Conservation (phyloP, 495 filamentous ascomycete species). For the Penicillium arizonense region DNA sequence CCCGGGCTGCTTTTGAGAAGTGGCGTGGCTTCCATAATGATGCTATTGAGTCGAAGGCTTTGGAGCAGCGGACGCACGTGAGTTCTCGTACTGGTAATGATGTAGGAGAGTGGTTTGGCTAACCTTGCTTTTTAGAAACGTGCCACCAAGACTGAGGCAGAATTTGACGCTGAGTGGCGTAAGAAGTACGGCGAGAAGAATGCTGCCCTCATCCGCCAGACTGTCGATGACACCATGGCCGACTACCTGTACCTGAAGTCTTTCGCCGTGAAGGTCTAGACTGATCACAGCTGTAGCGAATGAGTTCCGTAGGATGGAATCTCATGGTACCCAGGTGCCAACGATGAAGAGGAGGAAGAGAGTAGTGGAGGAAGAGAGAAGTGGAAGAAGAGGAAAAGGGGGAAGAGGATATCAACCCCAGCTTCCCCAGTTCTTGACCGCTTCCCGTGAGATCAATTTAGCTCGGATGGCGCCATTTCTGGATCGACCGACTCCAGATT, state of each 20-base stretch:
- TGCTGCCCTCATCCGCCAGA: constrained; percentile 70
- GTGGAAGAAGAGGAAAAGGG: constrained; percentile 4
- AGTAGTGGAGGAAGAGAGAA: constrained; percentile 10
- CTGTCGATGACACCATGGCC: constrained; percentile 74
- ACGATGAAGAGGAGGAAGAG: background rate
- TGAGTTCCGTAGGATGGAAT: background rate
- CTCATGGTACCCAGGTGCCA: background rate
- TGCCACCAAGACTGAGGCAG: constrained; percentile 59
- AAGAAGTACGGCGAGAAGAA: constrained; percentile 79
- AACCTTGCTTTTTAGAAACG: constrained; percentile 44
- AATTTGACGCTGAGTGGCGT: constrained; percentile 75
- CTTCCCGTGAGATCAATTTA: constrained; percentile 26
- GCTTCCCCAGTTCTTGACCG: background rate
- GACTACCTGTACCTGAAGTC: constrained; percentile 91
- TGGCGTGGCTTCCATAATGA: constrained; percentile 97
- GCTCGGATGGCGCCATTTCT: constrained; percentile 34
- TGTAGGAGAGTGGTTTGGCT: background rate
- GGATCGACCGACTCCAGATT: constrained; percentile 7
- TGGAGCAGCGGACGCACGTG: constrained; percentile 73
- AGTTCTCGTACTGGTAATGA: constrained; percentile 31
- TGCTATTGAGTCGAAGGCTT: constrained; percentile 72
- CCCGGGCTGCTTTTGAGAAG: constrained; percentile 78
- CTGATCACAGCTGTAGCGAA: background rate
- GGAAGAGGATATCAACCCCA: background rate
- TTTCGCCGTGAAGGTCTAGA: constrained; percentile 71